Conservation (phyloP, 192 early-diverging fungal genomes). For the Lobosporangium transversale region DNA sequence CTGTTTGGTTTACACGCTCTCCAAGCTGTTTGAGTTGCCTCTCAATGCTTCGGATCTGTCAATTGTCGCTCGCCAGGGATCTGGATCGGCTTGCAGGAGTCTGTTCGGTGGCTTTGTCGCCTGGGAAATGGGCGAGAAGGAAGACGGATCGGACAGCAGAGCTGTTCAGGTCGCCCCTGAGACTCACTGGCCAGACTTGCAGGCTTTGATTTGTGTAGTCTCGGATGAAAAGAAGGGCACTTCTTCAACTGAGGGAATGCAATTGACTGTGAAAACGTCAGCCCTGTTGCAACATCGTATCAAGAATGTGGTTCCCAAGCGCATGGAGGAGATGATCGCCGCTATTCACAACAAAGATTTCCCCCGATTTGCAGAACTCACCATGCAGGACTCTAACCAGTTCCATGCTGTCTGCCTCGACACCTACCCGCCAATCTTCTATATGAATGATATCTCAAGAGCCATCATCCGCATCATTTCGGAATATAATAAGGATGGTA, state of each 20-base stretch:
- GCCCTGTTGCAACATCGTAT: conserved; percentile 86
- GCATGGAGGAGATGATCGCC: conserved; percentile 90
- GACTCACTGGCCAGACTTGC: conserved; percentile 95
- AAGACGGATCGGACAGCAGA: conserved; percentile 86
- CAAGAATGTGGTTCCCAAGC: conserved; percentile 82
- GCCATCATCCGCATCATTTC: conserved; percentile 86
- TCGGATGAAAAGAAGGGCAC: conserved; percentile 92
- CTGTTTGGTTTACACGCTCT: conserved; percentile 87
- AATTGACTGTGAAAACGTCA: conserved; percentile 94
- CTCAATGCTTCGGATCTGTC: conserved; percentile 81
- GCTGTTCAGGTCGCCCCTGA: conserved; percentile 93
- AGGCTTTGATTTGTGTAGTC: conserved; percentile 94
- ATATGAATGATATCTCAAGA: conserved; percentile 95
- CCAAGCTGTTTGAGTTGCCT: conserved; percentile 78
- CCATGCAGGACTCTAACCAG: conserved; percentile 98
- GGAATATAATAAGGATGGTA: conserved; percentile 79
- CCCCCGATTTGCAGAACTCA: conserved; percentile 90
- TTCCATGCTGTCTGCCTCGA: conserved; percentile 99
- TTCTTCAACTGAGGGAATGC: conserved; percentile 96
- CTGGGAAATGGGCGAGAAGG: conserved; percentile 89
- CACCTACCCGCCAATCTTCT: conserved; percentile 98
- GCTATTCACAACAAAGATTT: conserved; percentile 90
- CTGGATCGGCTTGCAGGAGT: conserved; percentile 96
- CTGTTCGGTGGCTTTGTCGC: conserved; percentile 98
- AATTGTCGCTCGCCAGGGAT: conserved; percentile 91